Evolutionary conservation across 768 basidiomycete genomes (phyloP), one percentile per base, ranked within the genome.

Genomic region (Panaeolus cyanescens): DNA sequence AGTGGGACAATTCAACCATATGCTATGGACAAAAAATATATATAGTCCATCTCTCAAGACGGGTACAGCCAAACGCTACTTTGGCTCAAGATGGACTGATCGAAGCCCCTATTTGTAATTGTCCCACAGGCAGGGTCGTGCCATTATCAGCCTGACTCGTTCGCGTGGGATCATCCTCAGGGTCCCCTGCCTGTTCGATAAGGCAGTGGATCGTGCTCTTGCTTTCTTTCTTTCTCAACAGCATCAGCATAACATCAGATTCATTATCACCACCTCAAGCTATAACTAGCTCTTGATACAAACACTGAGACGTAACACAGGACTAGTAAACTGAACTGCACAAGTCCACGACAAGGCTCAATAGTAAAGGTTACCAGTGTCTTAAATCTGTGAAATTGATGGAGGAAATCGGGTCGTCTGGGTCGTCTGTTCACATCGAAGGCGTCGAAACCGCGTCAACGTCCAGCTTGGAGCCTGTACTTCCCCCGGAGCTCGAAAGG

Each of bases 401-500:
- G 45, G 45, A 50, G 45, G 45, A 50, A 30, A 50, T 8, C 17
- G 17, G 5, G 3, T 33, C 32, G 12, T 17, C 17, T 5, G 28
- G 7, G 30, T 15, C 6, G 15, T 6, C 17, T 22, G 9, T 54
- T 31, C n/a, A 15, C 9, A 10, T 19, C 34, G 32, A 25, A 34
- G 32, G 17, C 28, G 28, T 40, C 9, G 28, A 34, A 13, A 2
- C 45, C 5, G 15, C 22, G 31, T 19, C 59, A 20, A 34, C 20
- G 34, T 9, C 3, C 8, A 28, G 15, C 45, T 25, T 13, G 25
- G 45, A 50, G 6, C 25, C 45, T 13, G 8, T 37, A 34, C 45
- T 59, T 25, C 58, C 58, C 20, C 8, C 19, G 4, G 58, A 59
- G 32, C 58, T 59, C n/a, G 58, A 59, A 37, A 31, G 58, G 31